Conservation (phyloP, 2,329 filamentous ascomycete species). For the Colletotrichum caudatum region DNA sequence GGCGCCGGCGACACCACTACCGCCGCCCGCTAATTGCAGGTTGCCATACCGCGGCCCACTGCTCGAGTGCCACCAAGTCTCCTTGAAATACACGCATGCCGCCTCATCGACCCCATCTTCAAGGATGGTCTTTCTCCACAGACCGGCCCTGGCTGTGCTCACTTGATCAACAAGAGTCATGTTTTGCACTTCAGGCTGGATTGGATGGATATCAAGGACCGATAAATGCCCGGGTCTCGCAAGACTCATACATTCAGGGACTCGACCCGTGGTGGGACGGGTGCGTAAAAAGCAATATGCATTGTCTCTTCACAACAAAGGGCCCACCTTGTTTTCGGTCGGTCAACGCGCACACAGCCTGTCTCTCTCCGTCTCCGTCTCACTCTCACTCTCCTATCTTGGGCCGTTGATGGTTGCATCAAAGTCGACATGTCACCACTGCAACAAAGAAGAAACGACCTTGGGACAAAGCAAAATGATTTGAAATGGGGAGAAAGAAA, state of each 20-base stretch:
- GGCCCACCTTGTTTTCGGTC: neutral
- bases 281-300: neutral
- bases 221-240: neutral
- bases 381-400: no score
- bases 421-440: conserved; percentile 19
- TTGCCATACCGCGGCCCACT: conserved; percentile 2
- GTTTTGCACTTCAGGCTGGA: conserved; percentile 13
- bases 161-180: conserved; percentile 24
- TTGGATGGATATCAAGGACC: neutral
- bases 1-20: neutral
- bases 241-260: neutral
- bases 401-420: neutral
- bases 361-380: neutral
- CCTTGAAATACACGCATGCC: conserved; percentile 5
- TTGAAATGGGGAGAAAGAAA: conserved; percentile 19
- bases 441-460: conserved; percentile 24
- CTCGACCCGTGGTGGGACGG: no score
- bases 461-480: neutral
- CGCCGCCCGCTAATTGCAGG: neutral
- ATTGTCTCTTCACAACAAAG: no score
- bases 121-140: conserved; percentile 21
- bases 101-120: conserved; percentile 12
- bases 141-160: conserved; percentile 23
- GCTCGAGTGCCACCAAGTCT: conserved; percentile 5
- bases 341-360: neutral